Evolutionary conservation across 2,329 filamentous ascomycete genomes (phyloP).

Genomic region (Xylaria sp.): DNA sequence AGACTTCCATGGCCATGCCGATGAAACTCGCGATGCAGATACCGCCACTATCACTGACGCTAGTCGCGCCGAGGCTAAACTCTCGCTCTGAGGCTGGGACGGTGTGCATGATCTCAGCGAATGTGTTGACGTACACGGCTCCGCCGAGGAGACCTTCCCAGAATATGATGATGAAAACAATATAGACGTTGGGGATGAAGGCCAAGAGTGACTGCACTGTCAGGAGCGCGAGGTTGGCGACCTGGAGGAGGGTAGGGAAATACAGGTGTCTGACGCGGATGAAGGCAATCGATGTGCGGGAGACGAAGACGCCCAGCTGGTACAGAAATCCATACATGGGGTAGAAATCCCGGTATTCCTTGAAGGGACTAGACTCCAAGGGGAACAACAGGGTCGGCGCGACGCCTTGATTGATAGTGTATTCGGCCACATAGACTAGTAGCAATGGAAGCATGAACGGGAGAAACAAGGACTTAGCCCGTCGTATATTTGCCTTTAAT

Average conservation of each 20-base stretch:
- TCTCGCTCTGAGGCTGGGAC: constrained; percentile 79
- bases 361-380: constrained; percentile 73
- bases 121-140: constrained; percentile 92
- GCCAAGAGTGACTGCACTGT: constrained; percentile 75
- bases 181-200: constrained; percentile 82
- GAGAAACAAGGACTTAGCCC: constrained; percentile 71
- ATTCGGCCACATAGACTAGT: constrained; percentile 93
- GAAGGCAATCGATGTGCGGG: constrained; percentile 87
- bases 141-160: constrained; percentile 95
- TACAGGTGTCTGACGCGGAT: constrained; percentile 81
- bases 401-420: constrained; percentile 96
- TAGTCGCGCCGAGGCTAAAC: constrained; percentile 87
- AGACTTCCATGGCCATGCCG: constrained; percentile 79
- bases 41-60: constrained; percentile 87
- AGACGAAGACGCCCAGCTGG: constrained; percentile 93
- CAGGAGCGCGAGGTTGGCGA: constrained; percentile 75
- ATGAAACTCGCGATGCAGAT: constrained; percentile 88
- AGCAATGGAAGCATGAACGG: constrained; percentile 87
- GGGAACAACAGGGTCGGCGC: constrained; percentile 89
- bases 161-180: constrained; percentile 84
- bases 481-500: constrained; percentile 60
- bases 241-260: constrained; percentile 77
- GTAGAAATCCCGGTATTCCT: constrained; percentile 84
- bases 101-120: constrained; percentile 88
- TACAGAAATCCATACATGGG: constrained; percentile 95